Evolutionary conservation across 2,329 filamentous ascomycete species (phyloP), one percentile per base, ranked within the genome.

Genomic region (Aspergillus pseudoglaucus): DNA sequence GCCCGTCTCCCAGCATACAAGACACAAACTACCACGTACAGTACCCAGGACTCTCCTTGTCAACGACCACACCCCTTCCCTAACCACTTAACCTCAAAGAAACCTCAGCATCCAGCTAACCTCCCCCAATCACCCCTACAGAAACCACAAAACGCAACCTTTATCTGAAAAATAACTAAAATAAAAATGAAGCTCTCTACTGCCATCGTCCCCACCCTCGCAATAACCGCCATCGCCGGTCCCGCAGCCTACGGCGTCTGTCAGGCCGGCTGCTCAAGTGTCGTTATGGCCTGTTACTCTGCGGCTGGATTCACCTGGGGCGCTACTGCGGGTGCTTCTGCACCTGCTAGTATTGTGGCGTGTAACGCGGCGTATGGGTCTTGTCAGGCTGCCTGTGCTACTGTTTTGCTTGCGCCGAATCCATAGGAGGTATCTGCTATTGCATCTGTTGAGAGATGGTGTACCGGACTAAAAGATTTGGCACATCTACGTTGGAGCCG

Each of bases 231-330:
- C 17, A 6, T 22, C 17, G 55, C 52, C 6, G 53, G 54, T 1
- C 54, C 53, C 27, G 46, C 46, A 3, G 54, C 38, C 2, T 78
- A 78, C 50, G 74, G 68, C 0, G 43, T 72, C 3, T 78, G 75
- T 41, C 75, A 79, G 56, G 67, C 68, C 0, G 75, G 75, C 4
- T 78, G 75, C 30, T 57, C 74, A 0, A 51, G 51, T 0, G 56
- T 77, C 0, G 74, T 74, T 0, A 69, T 67, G 54, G 71, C 74
- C 0, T 78, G 74, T 50, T 78, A 77, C 44, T 25, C 58, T 1
- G 74, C 69, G 5, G 74, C 67, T 1, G 74, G 75, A 0, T 62
- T 58, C 40, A 68, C 68, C 1, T 77, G 64, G 62, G 72, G 73
- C 1, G 67, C 68, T 0, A 72, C 65, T 0, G 3, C 63, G 0